Conservation (phyloP, 2,329 filamentous ascomycete species). For the Monosporascus sp. region DNA sequence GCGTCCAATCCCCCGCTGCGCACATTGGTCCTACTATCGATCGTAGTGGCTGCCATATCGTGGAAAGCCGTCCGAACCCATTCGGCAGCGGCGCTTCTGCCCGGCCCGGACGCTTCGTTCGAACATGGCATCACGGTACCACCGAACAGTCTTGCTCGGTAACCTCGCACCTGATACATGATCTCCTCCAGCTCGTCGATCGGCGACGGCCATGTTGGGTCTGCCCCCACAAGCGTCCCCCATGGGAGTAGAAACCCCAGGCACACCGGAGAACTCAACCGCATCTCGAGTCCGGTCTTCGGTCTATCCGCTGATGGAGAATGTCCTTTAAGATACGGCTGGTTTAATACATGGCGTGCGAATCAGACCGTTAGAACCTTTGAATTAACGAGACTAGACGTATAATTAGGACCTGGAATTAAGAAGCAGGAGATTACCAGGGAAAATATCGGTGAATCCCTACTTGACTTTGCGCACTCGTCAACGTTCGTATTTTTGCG, state of each 20-base stretch:
- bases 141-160: conserved; percentile 50
- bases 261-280: conserved; percentile 12
- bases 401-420: too few species aligned
- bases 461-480: too few species aligned
- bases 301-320: neutral
- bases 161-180: conserved; percentile 53
- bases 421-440: too few species aligned
- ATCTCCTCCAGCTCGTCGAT: conserved; percentile 60
- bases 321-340: conserved; percentile 4
- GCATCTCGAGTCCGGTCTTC: conserved; percentile 21
- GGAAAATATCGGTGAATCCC: too few species aligned
- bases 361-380: neutral
- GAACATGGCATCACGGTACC: conserved; percentile 52
- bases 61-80: conserved; percentile 59
- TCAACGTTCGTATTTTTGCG: too few species aligned
- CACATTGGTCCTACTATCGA: conserved; percentile 28
- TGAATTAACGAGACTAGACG: neutral
- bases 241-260: conserved; percentile 34
- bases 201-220: conserved; percentile 55
- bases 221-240: conserved; percentile 31
- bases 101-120: conserved; percentile 46
- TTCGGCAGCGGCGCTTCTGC: conserved; percentile 54
- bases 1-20: conserved; percentile 51
- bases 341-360: neutral
- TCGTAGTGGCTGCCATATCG: conserved; percentile 53